phyloP scores from a whole-genome alignment of 108 stramenopile species.

The Skeletonema potamos region DNA sequence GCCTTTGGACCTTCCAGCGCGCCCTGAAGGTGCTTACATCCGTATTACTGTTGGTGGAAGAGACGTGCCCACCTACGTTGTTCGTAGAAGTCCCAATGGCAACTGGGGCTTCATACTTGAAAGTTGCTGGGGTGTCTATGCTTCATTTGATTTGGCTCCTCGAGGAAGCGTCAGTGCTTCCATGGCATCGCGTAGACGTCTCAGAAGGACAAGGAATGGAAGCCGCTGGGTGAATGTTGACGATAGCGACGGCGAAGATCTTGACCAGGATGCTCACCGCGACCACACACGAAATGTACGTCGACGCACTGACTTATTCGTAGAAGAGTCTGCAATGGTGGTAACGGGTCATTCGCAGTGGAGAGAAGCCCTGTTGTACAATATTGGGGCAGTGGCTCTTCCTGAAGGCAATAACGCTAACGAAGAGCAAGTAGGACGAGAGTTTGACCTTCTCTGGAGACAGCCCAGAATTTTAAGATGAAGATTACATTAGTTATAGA shows the following conservation, averaged over 20 bases:
- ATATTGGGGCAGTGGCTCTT: slow-evolving; percentile 60
- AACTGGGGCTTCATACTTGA: slow-evolving; percentile 88
- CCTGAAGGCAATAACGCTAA: slow-evolving; percentile 66
- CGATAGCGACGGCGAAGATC: slow-evolving; percentile 44
- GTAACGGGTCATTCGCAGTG: slow-evolving; percentile 68
- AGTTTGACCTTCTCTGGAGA: neutral
- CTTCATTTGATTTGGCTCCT: slow-evolving; percentile 56
- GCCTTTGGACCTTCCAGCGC: slow-evolving; percentile 65
- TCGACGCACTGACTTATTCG: slow-evolving; percentile 23
- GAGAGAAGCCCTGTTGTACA: slow-evolving; percentile 84
- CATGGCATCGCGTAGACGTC: slow-evolving; percentile 12
- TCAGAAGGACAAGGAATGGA: slow-evolving; percentile 55
- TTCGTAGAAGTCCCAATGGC: slow-evolving; percentile 63
- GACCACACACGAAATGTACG: slow-evolving; percentile 32
- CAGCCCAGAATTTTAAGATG: neutral
- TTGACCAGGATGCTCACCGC: neutral
- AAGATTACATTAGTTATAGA: neutral
- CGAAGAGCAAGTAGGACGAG: neutral
- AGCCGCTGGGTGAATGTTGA: slow-evolving; percentile 40
- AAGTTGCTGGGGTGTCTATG: slow-evolving; percentile 77
- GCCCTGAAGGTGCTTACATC: slow-evolving; percentile 71
- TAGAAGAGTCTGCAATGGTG: slow-evolving; percentile 56
- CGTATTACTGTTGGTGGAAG: slow-evolving; percentile 72
- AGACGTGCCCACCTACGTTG: slow-evolving; percentile 79
- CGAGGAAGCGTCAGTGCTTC: slow-evolving; percentile 1